These are phyloP conservation scores for Mycosphaerelloides madeirae DNA, from an alignment of 2,329 filamentous ascomycete genomes.

Conservation along the genomic window DNA sequence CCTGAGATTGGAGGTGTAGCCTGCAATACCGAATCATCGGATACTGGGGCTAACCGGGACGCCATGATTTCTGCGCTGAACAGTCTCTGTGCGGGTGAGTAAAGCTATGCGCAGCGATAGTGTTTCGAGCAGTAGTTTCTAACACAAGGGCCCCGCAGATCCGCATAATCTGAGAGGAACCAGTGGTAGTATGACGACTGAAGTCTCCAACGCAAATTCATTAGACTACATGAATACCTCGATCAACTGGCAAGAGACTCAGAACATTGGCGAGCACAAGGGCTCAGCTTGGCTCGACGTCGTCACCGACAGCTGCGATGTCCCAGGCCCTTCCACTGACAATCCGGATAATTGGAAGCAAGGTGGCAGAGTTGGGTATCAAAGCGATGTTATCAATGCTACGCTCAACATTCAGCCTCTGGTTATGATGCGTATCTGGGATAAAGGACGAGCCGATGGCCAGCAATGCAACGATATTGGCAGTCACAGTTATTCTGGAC, in stretches of 20 bases:
- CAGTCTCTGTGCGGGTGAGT: constrained; percentile 4
- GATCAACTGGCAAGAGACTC: constrained; percentile 2
- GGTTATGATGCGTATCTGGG: constrained; percentile 4
- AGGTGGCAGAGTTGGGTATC: constrained; percentile 5
- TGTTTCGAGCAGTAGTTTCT: neutral
- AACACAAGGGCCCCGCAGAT: neutral
- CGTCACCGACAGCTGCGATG: constrained; percentile 5
- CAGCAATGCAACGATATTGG: constrained; percentile 5
- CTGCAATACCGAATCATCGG: constrained; percentile 3
- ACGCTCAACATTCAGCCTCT: constrained; percentile 7
- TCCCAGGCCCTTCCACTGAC: neutral
- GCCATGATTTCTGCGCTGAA: constrained; percentile 4
- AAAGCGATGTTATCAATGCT: constrained; percentile 1
- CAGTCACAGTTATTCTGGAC: constrained; percentile 4
- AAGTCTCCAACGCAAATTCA: constrained; percentile 1
- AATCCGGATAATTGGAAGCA: constrained; percentile 5
- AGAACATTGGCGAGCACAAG: constrained; percentile 4
- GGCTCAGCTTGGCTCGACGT: constrained; percentile 8
- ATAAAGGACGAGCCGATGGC: neutral
- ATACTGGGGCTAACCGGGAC: constrained; percentile 5
- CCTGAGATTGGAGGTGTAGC: neutral
- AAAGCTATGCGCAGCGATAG: too few relatives aligned
- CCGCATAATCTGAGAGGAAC: constrained; percentile 1
- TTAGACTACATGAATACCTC: constrained; percentile 8
- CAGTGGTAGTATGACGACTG: neutral